phyloP scores from a whole-genome alignment of 208 protist species.

The Angomonas deanei region DNA sequence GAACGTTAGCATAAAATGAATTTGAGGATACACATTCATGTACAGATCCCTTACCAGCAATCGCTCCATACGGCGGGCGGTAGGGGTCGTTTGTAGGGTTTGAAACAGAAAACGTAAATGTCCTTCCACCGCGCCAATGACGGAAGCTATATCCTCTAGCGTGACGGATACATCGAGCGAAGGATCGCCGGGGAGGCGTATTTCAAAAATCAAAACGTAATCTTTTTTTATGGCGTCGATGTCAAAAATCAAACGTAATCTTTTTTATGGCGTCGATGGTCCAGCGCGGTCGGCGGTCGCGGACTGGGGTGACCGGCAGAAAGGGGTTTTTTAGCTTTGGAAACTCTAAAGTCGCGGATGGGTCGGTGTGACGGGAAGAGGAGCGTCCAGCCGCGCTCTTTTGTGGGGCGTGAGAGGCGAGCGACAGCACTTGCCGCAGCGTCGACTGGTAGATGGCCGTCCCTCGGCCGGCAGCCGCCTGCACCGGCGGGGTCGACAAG shows the following conservation, averaged over 20 bases:
- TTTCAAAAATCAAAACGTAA: neutral
- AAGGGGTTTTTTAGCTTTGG: neutral
- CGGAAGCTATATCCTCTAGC: slow-evolving; percentile 40
- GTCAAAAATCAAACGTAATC: too few relatives aligned
- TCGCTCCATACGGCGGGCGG: slow-evolving; percentile 29
- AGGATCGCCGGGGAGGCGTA: too few relatives aligned
- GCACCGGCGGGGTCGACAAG: neutral
- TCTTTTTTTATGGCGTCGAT: neutral
- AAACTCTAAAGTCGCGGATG: neutral
- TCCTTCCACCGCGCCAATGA: slow-evolving; percentile 36
- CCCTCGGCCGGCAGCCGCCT: neutral
- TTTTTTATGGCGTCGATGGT: neutral
- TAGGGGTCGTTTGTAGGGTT: slow-evolving; percentile 46
- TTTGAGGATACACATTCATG: slow-evolving; percentile 64
- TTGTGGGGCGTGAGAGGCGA: too few relatives aligned
- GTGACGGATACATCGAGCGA: slow-evolving; percentile 11
- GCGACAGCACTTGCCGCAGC: neutral
- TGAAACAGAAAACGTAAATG: slow-evolving; percentile 38
- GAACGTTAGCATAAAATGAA: slow-evolving; percentile 53
- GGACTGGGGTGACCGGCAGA: neutral
- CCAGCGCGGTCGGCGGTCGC: neutral
- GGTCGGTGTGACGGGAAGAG: neutral
- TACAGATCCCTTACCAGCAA: slow-evolving; percentile 64
- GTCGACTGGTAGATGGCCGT: neutral
- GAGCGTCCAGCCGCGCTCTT: too few relatives aligned